phyloP scores from a whole-genome alignment of 768 basidiomycete genomes.

The Phlebiopsis flavidoalba region DNA sequence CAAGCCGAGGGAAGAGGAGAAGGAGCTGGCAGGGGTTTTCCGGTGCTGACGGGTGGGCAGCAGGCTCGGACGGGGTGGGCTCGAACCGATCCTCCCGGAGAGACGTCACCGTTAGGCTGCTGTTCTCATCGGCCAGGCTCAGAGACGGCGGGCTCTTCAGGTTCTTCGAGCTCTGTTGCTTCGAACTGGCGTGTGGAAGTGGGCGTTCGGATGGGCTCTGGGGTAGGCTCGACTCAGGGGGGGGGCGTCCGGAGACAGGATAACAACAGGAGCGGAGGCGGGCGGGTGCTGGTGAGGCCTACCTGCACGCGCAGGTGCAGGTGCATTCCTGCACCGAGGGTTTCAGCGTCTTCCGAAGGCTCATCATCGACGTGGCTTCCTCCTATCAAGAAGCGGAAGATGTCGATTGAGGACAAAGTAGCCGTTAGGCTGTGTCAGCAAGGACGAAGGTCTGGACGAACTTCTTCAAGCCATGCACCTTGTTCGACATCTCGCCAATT shows the following conservation, averaged over 20 bases:
- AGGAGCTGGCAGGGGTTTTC: conserved; percentile 22
- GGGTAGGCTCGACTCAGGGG: conserved; percentile 26
- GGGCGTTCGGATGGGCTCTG: conserved; percentile 24
- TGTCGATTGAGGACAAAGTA: conserved; percentile 99
- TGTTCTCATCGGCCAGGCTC: conserved; percentile 19
- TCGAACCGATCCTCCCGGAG: conserved; percentile 27
- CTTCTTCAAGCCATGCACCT: conserved; percentile 87
- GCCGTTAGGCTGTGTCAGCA: conserved; percentile 96
- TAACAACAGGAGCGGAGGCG: conserved; percentile 31
- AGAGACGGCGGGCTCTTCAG: conserved; percentile 12
- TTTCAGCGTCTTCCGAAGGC: conserved; percentile 40
- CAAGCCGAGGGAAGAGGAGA: conserved; percentile 22
- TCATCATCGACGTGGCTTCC: conserved; percentile 82
- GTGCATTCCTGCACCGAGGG: conserved; percentile 15
- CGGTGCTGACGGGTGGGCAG: conserved; percentile 26
- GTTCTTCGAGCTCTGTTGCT: conserved; percentile 33
- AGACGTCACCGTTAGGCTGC: conserved; percentile 38
- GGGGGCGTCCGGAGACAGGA: conserved; percentile 30
- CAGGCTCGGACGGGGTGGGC: conserved; percentile 23
- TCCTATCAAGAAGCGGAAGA: conserved; percentile 99
- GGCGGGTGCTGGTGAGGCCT: conserved; percentile 21
- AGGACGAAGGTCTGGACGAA: conserved; percentile 99
- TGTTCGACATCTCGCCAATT: conserved; percentile 98
- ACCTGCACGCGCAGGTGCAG: conserved; percentile 12
- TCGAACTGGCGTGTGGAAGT: background rate